These are phyloP conservation scores for Cytidiella melzeri DNA, from an alignment of 768 basidiomycete species.

Conservation along the genomic window DNA sequence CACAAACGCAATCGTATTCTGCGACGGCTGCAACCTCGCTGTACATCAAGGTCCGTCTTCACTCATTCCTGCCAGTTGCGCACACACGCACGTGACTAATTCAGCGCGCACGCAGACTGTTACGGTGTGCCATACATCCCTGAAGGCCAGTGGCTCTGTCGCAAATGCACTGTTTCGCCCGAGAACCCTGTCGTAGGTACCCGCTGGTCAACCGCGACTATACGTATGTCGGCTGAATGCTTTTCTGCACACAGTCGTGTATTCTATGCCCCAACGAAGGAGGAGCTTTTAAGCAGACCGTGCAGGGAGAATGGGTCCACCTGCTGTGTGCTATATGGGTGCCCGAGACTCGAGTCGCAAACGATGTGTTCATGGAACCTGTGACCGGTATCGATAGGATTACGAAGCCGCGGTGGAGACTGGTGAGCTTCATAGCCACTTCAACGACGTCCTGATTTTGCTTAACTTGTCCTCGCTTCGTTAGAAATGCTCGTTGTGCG, in stretches of 20 bases:
- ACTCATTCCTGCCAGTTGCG: background rate
- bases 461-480: background rate
- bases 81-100: too few relatives aligned
- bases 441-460: background rate
- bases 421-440: conserved; percentile 47
- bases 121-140: conserved; percentile 99
- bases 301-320: conserved; percentile 91
- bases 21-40: conserved; percentile 97
- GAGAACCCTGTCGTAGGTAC: conserved; percentile 86
- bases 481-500: conserved; percentile 65
- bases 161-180: conserved; percentile 97
- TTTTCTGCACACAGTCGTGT: conserved; percentile 57
- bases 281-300: conserved; percentile 97
- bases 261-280: conserved; percentile 95
- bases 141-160: conserved; percentile 98
- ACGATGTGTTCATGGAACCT: conserved; percentile 98
- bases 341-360: conserved; percentile 87
- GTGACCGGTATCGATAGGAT: conserved; percentile 86
- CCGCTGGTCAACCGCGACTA: background rate
- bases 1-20: conserved; percentile 98
- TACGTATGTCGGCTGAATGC: background rate
- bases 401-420: conserved; percentile 87
- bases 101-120: conserved; percentile 60
- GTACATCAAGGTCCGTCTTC: conserved; percentile 87
- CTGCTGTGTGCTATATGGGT: conserved; percentile 97